Conservation (phyloP, 768 basidiomycete genomes). For the Gymnopilus junonius region DNA sequence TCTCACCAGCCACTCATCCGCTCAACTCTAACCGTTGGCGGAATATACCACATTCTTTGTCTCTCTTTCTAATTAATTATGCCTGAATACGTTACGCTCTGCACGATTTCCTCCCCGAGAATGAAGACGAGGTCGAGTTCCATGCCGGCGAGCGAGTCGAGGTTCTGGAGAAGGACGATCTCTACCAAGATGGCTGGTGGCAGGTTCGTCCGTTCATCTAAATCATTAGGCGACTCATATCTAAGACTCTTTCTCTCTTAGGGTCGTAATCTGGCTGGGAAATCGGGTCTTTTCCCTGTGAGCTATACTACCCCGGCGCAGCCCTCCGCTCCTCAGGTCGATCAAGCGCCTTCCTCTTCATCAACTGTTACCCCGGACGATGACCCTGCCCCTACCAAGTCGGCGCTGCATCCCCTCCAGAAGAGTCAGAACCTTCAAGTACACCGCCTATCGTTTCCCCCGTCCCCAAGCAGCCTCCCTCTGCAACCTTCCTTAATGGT, state of each 20-base stretch:
- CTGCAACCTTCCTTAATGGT: slow-evolving; percentile 30
- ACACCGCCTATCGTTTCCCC: slow-evolving; percentile 34
- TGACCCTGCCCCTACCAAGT: slow-evolving; percentile 1
- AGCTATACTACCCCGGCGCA: slow-evolving; percentile 77
- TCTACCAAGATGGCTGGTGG: slow-evolving; percentile 99
- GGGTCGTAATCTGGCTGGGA: slow-evolving; percentile 85
- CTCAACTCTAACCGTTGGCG: background rate
- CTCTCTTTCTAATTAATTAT: slow-evolving; percentile 43
- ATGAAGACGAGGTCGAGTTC: slow-evolving; percentile 92
- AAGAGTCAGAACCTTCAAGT: slow-evolving; percentile 51
- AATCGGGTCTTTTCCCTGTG: slow-evolving; percentile 89
- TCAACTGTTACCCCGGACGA: slow-evolving; percentile 18
- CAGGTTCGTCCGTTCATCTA: slow-evolving; percentile 38
- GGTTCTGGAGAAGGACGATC: slow-evolving; percentile 91
- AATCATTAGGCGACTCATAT: background rate
- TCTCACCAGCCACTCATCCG: background rate
- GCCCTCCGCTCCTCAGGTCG: slow-evolving; percentile 51
- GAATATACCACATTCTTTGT: slow-evolving; percentile 13
- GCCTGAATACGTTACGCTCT: slow-evolving; percentile 90
- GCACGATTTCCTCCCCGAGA: slow-evolving; percentile 88
- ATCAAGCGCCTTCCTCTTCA: slow-evolving; percentile 3
- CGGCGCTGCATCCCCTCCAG: slow-evolving; percentile 43
- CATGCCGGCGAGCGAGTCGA: slow-evolving; percentile 85
- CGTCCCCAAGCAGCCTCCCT: slow-evolving; percentile 41
- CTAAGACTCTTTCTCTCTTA: slow-evolving; percentile 38